Base-by-base conservation (phyloP, 2,329 filamentous ascomycete species). In the Bipolaris sorokiniana region DNA sequence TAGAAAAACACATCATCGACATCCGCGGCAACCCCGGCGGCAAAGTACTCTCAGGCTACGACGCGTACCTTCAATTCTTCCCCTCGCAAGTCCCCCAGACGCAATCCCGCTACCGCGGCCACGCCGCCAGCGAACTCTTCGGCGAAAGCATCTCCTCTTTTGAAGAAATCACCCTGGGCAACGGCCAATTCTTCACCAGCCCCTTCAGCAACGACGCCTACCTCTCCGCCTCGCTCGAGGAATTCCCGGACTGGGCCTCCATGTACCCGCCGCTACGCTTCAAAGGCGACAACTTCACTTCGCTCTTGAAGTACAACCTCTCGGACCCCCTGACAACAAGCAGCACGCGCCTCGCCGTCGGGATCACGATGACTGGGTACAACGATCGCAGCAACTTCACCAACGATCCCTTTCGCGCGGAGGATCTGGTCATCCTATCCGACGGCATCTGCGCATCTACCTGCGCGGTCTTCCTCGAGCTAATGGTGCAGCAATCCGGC, bases 1-100 rank as follows among this genome's bases (percentile, higher is more conserved):
- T 86, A 63, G 82, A 77, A 22, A 87, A 84, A 65, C 77, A 90
- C 6, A 79, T 90, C 45, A 83, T 90, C 59, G 88, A 90, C 63
- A 65, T 90, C 5, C 82, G 83, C 4, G 79, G 77, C 9, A 91
- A 90, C 63, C 78, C 78, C 0, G 88, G 88, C 20, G 88, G 88
- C 13, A 73, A 69, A 18, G 67, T 78, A 7, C 53, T 76, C 4
- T 67, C 73, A 0, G 78, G 75, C 36, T 78, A 77, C 62, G 78
- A 80, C 54, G 67, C 70, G 3, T 88, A 86, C 62, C 77, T 78
- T 13, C 81, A 84, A 65, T 80, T 86, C 62, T 86, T 86, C 73
- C 84, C 84, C 0, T 61, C 60, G 0, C 63, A 76, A 7, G 67
- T 73, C 1, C 78, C 80, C 3, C 82, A 80, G 62, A 78, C 76